Conservation (phyloP, 306 rosid genomes). For the Vicia sativa region DNA sequence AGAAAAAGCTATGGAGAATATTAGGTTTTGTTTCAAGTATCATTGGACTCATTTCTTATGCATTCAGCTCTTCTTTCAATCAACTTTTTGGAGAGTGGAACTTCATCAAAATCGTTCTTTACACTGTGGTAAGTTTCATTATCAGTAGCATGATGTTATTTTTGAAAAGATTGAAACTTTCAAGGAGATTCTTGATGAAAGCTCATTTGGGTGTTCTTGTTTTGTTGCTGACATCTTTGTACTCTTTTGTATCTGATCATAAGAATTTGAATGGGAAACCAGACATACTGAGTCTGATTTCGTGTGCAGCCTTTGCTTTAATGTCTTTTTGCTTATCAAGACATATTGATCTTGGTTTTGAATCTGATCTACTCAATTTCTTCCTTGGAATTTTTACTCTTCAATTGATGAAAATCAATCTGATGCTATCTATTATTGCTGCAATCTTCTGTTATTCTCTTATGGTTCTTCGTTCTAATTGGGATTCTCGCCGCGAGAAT, state of each 20-base stretch:
- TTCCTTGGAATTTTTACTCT: conserved; percentile 38
- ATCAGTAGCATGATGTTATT: background rate
- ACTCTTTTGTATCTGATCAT: too few species aligned
- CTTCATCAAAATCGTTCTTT: conserved; percentile 33
- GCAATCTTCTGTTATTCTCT: conserved; percentile 25
- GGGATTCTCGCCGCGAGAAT: background rate
- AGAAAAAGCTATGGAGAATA: conserved; percentile 28
- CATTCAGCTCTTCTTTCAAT: conserved; percentile 37
- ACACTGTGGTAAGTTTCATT: conserved; percentile 14
- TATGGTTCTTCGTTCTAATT: conserved; percentile 20
- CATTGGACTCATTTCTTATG: conserved; percentile 32
- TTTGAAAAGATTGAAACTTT: too few species aligned
- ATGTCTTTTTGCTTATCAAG: conserved; percentile 35
- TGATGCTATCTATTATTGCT: conserved; percentile 23
- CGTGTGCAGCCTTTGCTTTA: conserved; percentile 27
- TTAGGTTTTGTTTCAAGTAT: conserved; percentile 32
- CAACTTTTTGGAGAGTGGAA: conserved; percentile 38
- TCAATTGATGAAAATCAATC: conserved; percentile 36
- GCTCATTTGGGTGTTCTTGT: too few species aligned
- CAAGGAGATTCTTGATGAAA: too few species aligned
- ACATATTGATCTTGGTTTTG: conserved; percentile 33
- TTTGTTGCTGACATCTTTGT: too few species aligned
- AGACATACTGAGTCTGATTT: conserved; percentile 19
- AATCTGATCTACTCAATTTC: conserved; percentile 35
- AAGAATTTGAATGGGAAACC: conserved; percentile 24